Evolutionary conservation across 371 early-diverging fungal species (phyloP).

Genomic region (Thermomucor indicae-seudaticae): DNA sequence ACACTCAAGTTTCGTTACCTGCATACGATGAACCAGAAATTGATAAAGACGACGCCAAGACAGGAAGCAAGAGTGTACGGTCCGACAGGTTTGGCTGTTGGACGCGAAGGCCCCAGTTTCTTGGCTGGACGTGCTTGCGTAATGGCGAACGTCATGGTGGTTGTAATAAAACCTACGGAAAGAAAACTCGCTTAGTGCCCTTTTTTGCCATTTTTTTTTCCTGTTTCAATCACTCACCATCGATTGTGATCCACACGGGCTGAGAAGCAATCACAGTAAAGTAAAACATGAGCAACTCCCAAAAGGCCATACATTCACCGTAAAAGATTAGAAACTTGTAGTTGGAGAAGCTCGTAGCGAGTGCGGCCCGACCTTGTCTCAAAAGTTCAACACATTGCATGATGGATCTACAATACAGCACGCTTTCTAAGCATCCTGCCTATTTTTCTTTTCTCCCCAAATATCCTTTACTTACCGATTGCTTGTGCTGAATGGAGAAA

Average conservation of each 20-base stretch:
- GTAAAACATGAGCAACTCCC: constrained; percentile 69
- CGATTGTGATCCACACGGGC: constrained; percentile 72
- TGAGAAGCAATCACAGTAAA: constrained; percentile 60
- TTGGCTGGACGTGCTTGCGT: constrained; percentile 62
- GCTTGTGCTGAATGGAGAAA: constrained; percentile 76
- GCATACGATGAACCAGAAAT: constrained; percentile 55
- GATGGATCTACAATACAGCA: constrained; percentile 68
- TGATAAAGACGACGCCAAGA: constrained; percentile 64
- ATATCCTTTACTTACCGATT: constrained; percentile 8
- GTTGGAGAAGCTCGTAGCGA: constrained; percentile 71
- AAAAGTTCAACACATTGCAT: constrained; percentile 69
- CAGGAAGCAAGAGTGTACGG: constrained; percentile 61
- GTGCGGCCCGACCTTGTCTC: constrained; percentile 69
- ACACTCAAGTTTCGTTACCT: constrained; percentile 10
- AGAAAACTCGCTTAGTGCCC: not conserved
- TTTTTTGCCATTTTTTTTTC: not conserved
- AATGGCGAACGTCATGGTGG: constrained; percentile 62
- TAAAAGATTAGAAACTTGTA: constrained; percentile 82
- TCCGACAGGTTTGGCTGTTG: constrained; percentile 70
- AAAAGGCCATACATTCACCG: constrained; percentile 69
- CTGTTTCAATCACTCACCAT: constrained; percentile 30
- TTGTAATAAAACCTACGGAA: constrained; percentile 38
- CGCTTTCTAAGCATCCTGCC: no score
- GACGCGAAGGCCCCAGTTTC: constrained; percentile 52
- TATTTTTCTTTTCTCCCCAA: no score